Base-by-base conservation (phyloP, 768 basidiomycete species). In the Amanita molliuscula region DNA sequence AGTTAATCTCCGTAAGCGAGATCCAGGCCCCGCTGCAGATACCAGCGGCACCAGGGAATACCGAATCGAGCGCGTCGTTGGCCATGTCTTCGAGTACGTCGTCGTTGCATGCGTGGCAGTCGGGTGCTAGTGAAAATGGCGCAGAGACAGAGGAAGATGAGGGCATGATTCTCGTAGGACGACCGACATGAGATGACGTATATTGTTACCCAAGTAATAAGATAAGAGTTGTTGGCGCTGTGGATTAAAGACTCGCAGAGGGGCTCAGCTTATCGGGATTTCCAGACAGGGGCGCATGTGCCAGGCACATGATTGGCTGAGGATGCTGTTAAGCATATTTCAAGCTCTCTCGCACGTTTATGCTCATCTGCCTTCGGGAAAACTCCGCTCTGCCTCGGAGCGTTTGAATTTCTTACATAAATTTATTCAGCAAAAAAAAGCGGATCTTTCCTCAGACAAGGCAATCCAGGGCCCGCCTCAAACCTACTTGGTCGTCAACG, bases 91-190 rank as follows among this genome's bases (percentile, higher is more conserved):
- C 64, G 0, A 60, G 61, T 15, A 63, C 61, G 54, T 65, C 55
- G 20, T 59, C 53, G 48, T 62, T 53, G 33, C 71, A 64, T 54
- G 58, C 60, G 41, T 66, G 73, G 46, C 67, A 63, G 23, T 67
- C 65, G 34, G 68, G 73, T 28, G 67, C 69, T 38, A 87, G 82
- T 55, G 82, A 82, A 60, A 75, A 75, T 54, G 83, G 82, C 7
- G 70, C 69, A 20, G 86, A 88, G 57, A 89, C 87, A 34, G 88
- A 91, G 61, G 82, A 84, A 59, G 88, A 91, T 51, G 88, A 90
- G 58, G 88, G 84, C 5, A 82, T 89, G 81, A 77, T 90, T 52
- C 62, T 89, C 25, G 80, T 90, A 45, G 82, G 79, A 35, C 74
- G 81, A 51, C 86, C 85, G 29, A 40, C 61, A 47, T 65, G 56